Conservation (phyloP, 164 flowering plant species). For the Nymphaea thermarum region DNA sequence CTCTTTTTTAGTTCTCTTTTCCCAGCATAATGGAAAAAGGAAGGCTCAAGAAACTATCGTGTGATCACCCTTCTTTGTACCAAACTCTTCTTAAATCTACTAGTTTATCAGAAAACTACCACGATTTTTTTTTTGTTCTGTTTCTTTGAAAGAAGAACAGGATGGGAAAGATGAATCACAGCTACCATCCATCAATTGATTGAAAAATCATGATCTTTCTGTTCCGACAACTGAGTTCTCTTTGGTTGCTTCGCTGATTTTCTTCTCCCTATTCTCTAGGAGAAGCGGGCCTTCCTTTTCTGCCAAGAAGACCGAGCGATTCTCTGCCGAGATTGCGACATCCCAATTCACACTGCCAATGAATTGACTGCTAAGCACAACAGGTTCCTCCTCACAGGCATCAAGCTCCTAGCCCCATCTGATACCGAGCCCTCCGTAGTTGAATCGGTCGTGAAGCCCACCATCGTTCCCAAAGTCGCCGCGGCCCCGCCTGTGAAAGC, state of each 20-base stretch:
- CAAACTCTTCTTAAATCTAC: no score
- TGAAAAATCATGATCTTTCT: no score
- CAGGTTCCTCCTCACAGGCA: constrained; percentile 79
- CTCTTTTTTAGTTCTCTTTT: no score
- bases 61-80: no score
- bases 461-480: neutral
- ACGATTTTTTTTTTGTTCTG: no score
- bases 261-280: constrained; percentile 20
- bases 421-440: constrained; percentile 8
- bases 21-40: no score
- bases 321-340: constrained; percentile 82
- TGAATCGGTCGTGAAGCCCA: neutral
- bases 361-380: constrained; percentile 57
- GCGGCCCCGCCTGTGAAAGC: neutral
- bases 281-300: constrained; percentile 71
- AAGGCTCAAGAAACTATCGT: no score
- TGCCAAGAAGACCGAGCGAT: constrained; percentile 86
- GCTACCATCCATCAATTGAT: no score
- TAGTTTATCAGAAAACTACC: no score
- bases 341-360: constrained; percentile 60
- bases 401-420: constrained; percentile 44
- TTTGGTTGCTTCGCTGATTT: neutral
- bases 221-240: no score
- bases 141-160: no score
- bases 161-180: no score